These are phyloP conservation scores for Chrysochromulina parva DNA, from an alignment of 78 protist genomes.

Conservation along the genomic window DNA sequence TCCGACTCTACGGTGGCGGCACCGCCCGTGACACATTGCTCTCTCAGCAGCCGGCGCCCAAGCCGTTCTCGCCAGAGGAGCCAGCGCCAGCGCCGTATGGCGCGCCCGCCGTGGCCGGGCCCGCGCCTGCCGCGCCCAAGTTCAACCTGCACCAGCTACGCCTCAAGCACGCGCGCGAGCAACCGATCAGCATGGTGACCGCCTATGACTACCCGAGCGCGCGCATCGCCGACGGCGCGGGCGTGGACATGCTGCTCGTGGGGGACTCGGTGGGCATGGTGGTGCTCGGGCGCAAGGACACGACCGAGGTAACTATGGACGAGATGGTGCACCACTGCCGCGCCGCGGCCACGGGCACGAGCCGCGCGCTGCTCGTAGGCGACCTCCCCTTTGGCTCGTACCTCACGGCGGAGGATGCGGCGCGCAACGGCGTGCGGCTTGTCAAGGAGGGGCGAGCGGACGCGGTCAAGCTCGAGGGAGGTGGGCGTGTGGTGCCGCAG, in stretches of 20 bases:
- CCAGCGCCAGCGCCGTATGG: too few relatives aligned
- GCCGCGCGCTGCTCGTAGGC: conserved; percentile 75
- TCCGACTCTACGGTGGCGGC: too few relatives aligned
- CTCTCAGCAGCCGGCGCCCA: too few relatives aligned
- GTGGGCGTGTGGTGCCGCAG: conserved; percentile 32
- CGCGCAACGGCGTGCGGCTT: conserved; percentile 74
- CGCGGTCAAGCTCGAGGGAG: conserved; percentile 92
- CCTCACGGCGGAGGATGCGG: conserved; percentile 52
- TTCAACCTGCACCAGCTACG: conserved; percentile 50
- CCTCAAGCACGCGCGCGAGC: conserved; percentile 47
- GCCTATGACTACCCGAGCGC: conserved; percentile 83
- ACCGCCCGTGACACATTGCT: too few relatives aligned
- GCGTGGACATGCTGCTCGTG: conserved; percentile 63
- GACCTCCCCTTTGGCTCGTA: conserved; percentile 93
- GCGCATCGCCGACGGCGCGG: conserved; percentile 57
- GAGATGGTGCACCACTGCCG: conserved; percentile 81
- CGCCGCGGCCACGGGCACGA: conserved; percentile 75
- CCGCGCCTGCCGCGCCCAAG: neutral
- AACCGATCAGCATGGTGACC: conserved; percentile 78
- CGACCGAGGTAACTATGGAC: conserved; percentile 80
- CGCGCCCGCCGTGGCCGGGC: neutral
- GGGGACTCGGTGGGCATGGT: conserved; percentile 93
- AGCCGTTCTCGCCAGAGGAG: too few relatives aligned
- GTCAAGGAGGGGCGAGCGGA: conserved; percentile 73
- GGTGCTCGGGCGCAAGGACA: conserved; percentile 76